Base-by-base conservation (phyloP, 108 stramenopile species). In the Fragilaria radians region DNA sequence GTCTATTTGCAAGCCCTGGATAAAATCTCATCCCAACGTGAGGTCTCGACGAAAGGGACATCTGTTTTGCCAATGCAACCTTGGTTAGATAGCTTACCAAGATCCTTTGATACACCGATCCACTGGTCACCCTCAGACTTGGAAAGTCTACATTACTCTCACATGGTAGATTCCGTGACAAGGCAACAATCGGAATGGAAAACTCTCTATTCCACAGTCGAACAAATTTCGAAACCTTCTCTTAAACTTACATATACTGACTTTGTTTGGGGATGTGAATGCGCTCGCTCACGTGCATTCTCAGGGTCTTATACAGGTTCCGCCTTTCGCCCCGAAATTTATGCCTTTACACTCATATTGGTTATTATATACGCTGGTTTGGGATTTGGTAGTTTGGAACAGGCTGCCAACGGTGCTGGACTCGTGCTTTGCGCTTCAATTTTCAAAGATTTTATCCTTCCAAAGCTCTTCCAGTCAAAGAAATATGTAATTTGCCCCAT, bases 331-430 rank as follows among this genome's bases (percentile, higher is more conserved):
- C 87, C 87, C 22, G 34, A 71, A 17, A 78, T 82, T 7, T 93
- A 85, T 63, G 87, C 71, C 3, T 84, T 88, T 46, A 82, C 78
- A 18, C 30, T 82, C 11, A 33, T 82, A 3, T 57, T 93, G 28
- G 91, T 86, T 2, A 82, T 78, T 1, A 54, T 59, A 0, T 93
- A 93, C 62, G 57, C 86, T 5, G 87, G 83, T 5, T 61, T 87
- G 33, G 72, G 73, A 7, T 18, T 93, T 26, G 91, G 91, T 9
- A 80, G 79, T 0, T 51, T 87, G 14, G 91, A 93, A 56, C 87
- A 93, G 66, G 91, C 91, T 29, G 87, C 87, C 34, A 89, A 93
- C 72, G 91, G 91, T 25, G 87, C 87, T 9, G 91, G 78, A n/a
- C 62, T 93, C 22, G 91, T 89, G 4, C 67, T 87, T 42, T 89